Evolutionary conservation across 805 yeast species (phyloP).

Genomic region (Zygosaccharomyces gambellarensis): DNA sequence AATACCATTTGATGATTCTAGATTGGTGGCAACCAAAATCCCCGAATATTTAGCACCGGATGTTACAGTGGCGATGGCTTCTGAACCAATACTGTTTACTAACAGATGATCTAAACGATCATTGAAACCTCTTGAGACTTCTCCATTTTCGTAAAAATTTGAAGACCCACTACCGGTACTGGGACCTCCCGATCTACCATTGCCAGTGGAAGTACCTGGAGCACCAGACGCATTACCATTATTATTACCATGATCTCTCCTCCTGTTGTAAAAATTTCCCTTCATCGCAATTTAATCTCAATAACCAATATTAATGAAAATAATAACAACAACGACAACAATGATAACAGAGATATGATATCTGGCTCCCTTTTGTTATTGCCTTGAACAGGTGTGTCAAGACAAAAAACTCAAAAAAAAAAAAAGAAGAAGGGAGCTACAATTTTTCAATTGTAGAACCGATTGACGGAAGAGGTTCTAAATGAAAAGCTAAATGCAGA

Average conservation of each 20-base stretch:
- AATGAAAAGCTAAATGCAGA: background rate
- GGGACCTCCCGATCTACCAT: conserved; percentile 9
- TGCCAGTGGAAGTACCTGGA: background rate
- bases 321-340: background rate
- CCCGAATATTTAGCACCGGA: conserved; percentile 62
- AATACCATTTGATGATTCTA: conserved; percentile 42
- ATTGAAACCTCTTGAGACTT: conserved; percentile 38
- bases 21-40: conserved; percentile 46
- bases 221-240: conserved; percentile 3
- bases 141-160: conserved; percentile 26
- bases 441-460: background rate
- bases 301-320: background rate
- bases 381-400: background rate
- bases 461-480: background rate
- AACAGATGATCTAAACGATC: conserved; percentile 55
- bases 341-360: background rate
- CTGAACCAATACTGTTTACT: conserved; percentile 55
- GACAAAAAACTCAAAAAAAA: background rate
- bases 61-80: conserved; percentile 52
- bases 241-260: conserved; percentile 13
- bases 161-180: conserved; percentile 5
- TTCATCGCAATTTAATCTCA: conserved; percentile 10
- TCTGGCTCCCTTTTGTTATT: background rate
- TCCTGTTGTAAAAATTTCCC: conserved; percentile 16
- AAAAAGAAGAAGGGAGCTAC: background rate